Base-by-base conservation (phyloP, 192 early-diverging fungal species). In the Coemansia sp. region DNA sequence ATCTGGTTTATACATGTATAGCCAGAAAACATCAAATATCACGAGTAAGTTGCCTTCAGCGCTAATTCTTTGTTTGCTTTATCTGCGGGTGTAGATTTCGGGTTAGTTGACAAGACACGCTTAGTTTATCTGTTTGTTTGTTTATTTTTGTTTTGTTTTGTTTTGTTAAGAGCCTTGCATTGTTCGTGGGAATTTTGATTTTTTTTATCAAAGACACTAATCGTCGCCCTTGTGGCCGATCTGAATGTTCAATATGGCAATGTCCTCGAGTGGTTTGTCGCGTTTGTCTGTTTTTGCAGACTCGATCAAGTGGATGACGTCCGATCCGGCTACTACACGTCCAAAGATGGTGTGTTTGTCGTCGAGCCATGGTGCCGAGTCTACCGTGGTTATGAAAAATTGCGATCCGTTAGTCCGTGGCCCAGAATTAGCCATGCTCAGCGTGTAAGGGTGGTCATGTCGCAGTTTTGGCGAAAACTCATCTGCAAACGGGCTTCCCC, bases 291-390 rank as follows among this genome's bases (percentile, higher is more conserved):
- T 86, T 66, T 92, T 91, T 19, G 84, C 71, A 13, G 84, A 79
- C 66, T 96, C 95, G 48, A 98, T 98, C 48, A 82, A 73, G 49
- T 92, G 92, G 35, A 98, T 86, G 5, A 97, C 93, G 71, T 98
- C 96, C 84, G 94, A 90, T 9, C 96, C 96, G 0, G 89, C 88
- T 0, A 90, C 92, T 0, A 89, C 92, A 19, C 94, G 74, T 8
- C 96, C 96, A 83, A 98, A 98, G 0, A 98, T 86, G 1, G 96
- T 94, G 66, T 98, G 96, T 70, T 98, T 98, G 65, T 95, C 92
- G 61, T 98, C 94, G 17, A 98, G 79, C 96, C 96, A 98, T 23
- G 94, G 93, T 85, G 91, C 74, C 0, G 66, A 62, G 3, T 94
- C 90, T 1, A 92, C 89, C 1, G 89, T 89, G 0, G 96, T 99